Conservation (phyloP, 140 eudicot genomes). For the Bidens hawaiensis region DNA sequence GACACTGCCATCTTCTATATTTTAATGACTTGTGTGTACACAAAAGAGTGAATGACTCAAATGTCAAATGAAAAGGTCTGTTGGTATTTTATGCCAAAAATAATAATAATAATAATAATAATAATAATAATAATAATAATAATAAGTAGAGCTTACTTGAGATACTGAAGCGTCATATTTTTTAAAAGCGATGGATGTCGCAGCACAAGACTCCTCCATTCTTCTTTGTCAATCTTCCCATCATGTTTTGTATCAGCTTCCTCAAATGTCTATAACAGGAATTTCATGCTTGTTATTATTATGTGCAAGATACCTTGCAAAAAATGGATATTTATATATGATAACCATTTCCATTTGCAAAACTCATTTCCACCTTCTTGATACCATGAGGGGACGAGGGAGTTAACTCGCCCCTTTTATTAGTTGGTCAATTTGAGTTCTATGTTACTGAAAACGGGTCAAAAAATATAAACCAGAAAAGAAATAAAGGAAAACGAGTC, state of each 20-base stretch:
- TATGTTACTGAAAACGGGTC: background rate
- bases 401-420: background rate
- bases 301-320: background rate
- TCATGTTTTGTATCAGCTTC: constrained; percentile 96
- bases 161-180: constrained; percentile 90
- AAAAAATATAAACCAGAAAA: background rate
- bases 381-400: background rate
- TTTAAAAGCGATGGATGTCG: constrained; percentile 86
- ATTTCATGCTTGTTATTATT: background rate
- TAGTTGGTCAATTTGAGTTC: background rate
- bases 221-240: constrained; percentile 89
- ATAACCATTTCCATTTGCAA: background rate
- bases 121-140: background rate
- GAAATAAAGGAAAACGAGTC: background rate
- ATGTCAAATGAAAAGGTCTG: background rate
- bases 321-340: background rate
- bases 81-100: background rate
- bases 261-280: constrained; percentile 57
- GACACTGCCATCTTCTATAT: background rate
- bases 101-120: too few relatives aligned
- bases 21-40: background rate
- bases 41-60: background rate
- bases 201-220: constrained; percentile 80
- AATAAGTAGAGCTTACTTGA: constrained; percentile 45
- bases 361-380: background rate